Percentiles rank a stretch among this genome's conserved stretches.
These are phyloP conservation scores for Alisma plantagoaquatica DNA, from an alignment of 106 monocot species.

Conservation along the genomic window DNA sequence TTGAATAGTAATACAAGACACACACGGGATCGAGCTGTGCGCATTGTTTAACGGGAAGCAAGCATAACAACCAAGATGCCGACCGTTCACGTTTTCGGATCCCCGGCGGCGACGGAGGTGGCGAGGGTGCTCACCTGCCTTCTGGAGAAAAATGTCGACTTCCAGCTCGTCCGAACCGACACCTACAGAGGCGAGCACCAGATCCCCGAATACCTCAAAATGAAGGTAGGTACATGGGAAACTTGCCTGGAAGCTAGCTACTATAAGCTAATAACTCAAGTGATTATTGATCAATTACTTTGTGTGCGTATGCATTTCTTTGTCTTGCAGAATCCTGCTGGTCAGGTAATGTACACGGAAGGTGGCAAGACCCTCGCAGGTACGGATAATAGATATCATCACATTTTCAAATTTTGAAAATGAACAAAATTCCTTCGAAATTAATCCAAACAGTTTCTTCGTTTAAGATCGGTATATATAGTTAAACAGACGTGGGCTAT, in stretches of 20 bases:
- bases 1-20: too few relatives aligned
- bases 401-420: too few relatives aligned
- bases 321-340: slow-evolving; percentile 7
- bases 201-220: neutral
- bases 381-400: too few relatives aligned
- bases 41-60: too few relatives aligned
- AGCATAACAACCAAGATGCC: too few relatives aligned
- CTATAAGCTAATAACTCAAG: too few relatives aligned
- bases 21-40: too few relatives aligned
- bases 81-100: neutral
- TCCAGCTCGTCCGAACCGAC: slow-evolving; percentile 5
- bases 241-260: too few relatives aligned
- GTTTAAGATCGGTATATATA: too few relatives aligned
- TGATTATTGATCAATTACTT: neutral
- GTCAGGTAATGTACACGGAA: slow-evolving; percentile 4
- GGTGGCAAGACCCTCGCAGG: neutral
- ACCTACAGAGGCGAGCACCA: slow-evolving; percentile 1
- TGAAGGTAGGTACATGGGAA: neutral
- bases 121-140: slow-evolving; percentile 8
- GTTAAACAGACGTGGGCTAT: too few relatives aligned
- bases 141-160: slow-evolving; percentile 4
- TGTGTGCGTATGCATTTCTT: neutral
- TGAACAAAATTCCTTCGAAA: too few relatives aligned
- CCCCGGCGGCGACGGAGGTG: neutral
- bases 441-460: too few relatives aligned